These are phyloP conservation scores for Patellaria atrata DNA, from an alignment of 495 filamentous ascomycete species.

Conservation along the genomic window DNA sequence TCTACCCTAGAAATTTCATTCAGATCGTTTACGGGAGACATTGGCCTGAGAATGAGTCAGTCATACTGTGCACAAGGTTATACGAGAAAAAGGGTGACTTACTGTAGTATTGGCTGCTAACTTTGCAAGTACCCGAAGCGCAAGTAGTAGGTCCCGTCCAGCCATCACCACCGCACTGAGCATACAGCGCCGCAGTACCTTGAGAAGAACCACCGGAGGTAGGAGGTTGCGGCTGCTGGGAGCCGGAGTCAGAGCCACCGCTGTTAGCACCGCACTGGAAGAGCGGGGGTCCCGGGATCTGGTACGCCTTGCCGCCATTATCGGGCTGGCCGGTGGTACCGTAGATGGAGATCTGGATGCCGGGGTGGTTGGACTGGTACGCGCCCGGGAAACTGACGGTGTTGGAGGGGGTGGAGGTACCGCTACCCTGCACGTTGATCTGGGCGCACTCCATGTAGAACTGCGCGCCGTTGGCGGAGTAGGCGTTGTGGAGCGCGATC, in stretches of 20 bases:
- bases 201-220: not conserved
- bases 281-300: constrained; percentile 8
- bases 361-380: constrained; percentile 7
- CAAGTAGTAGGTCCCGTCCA: constrained; percentile 38
- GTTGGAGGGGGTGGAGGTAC: constrained; percentile 6
- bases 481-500: constrained; percentile 35
- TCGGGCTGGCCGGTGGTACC: constrained; percentile 4
- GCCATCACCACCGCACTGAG: constrained; percentile 37
- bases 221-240: too few relatives aligned
- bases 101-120: too few relatives aligned
- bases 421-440: constrained; percentile 11
- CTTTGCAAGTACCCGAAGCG: constrained; percentile 6
- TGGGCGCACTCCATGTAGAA: constrained; percentile 30
- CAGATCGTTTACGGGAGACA: too few relatives aligned
- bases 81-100: too few relatives aligned
- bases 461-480: constrained; percentile 31
- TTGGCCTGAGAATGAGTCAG: too few relatives aligned
- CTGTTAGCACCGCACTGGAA: too few relatives aligned
- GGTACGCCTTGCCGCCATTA: constrained; percentile 9
- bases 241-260: too few relatives aligned
- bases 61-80: too few relatives aligned
- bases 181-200: constrained; percentile 27
- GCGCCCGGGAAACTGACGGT: constrained; percentile 14
- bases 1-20: too few relatives aligned
- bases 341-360: constrained; percentile 12